phyloP scores from a whole-genome alignment of 148 eudicot genomes.

The Fagopyrum homotropicum region DNA sequence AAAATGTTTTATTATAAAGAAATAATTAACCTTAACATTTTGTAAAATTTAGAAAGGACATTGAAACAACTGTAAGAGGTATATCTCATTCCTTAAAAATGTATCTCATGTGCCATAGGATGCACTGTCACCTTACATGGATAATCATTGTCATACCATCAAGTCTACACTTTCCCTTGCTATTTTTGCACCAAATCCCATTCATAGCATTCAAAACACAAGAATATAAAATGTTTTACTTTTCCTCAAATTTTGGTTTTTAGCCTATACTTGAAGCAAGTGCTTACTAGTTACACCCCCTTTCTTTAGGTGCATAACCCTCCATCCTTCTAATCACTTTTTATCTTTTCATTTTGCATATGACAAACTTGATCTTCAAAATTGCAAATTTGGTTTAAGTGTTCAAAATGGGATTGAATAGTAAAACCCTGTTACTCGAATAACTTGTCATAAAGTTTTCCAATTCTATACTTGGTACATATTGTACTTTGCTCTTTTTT shows the following conservation, averaged over 20 bases:
- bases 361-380: background rate
- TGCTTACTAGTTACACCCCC: background rate
- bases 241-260: background rate
- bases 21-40: background rate
- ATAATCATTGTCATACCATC: background rate
- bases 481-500: background rate
- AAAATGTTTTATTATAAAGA: background rate
- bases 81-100: background rate
- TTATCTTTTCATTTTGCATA: background rate
- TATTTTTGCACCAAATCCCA: background rate
- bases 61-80: background rate
- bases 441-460: background rate
- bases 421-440: background rate
- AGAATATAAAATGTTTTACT: background rate
- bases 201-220: background rate
- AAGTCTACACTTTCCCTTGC: background rate
- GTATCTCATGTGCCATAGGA: background rate
- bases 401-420: background rate
- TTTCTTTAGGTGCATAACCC: background rate
- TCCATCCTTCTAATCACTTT: background rate
- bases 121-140: background rate
- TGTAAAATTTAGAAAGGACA: background rate
- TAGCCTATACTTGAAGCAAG: background rate
- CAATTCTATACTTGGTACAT: background rate
- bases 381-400: background rate